phyloP scores from a whole-genome alignment of 805 yeast species.

The Wickerhamiella hasegawae region DNA sequence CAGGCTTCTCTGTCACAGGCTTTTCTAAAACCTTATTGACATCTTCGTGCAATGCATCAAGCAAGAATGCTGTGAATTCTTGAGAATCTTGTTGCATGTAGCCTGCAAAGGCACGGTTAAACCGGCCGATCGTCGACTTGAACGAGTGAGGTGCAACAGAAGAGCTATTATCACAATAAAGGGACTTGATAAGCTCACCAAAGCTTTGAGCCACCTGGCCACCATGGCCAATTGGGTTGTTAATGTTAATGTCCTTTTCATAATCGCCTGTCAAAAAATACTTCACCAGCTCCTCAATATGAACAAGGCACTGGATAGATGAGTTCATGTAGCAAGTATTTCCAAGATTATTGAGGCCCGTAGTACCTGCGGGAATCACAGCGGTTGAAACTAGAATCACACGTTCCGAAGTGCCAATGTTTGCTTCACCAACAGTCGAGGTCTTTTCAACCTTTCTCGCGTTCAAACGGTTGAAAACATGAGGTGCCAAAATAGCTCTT shows the following conservation, averaged over 20 bases:
- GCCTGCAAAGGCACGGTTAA: slow-evolving; percentile 62
- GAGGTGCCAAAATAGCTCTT: background rate
- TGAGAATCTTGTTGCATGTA: slow-evolving; percentile 87
- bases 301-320: slow-evolving; percentile 75
- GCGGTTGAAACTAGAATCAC: slow-evolving; percentile 3
- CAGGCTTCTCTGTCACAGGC: slow-evolving; percentile 84
- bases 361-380: slow-evolving; percentile 27
- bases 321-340: slow-evolving; percentile 93
- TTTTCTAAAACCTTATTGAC: slow-evolving; percentile 66
- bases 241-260: slow-evolving; percentile 48
- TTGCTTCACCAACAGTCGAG: slow-evolving; percentile 4
- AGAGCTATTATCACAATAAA: slow-evolving; percentile 27
- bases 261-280: slow-evolving; percentile 50
- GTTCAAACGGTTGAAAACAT: slow-evolving; percentile 1
- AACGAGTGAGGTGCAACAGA: slow-evolving; percentile 56
- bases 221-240: slow-evolving; percentile 72
- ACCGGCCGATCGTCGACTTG: slow-evolving; percentile 62
- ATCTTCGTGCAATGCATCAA: slow-evolving; percentile 88
- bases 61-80: slow-evolving; percentile 72
- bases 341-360: slow-evolving; percentile 61
- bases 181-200: slow-evolving; percentile 45
- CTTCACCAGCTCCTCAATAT: slow-evolving; percentile 64
- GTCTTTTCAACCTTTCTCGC: background rate
- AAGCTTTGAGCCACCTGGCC: slow-evolving; percentile 73
- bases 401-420: slow-evolving; percentile 4